Evolutionary conservation across 2,329 filamentous ascomycete genomes (phyloP), one percentile per base, ranked within the genome.

Genomic region (Monosporascus sp.): DNA sequence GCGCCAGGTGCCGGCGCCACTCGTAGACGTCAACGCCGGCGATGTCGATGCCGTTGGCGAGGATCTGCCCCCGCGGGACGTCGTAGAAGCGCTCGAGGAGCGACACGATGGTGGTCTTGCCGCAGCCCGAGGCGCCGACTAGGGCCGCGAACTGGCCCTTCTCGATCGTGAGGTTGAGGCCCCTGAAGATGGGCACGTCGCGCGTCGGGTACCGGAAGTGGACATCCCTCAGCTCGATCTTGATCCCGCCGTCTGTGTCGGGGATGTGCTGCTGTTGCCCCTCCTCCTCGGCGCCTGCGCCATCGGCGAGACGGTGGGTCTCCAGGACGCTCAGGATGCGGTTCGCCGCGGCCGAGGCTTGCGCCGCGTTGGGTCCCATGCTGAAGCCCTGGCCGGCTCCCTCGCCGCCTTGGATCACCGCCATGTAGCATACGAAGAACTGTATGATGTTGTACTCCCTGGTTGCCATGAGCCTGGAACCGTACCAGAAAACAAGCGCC

Each of bases 31-130:
- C 80, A 50, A 90, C 65, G 1, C 75, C 65, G 1, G 72, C 67
- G 44, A 91, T 82, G 60, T 86, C 77, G 49, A 74, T 72, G 5
- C 77, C 82, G 64, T 89, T 84, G 64, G 83, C 80, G 0, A 84
- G 72, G 51, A 94, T 84, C 5, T 74, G 71, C 6, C 90, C 90
- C 11, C 76, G 72, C 17, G 80, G 73, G 0, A 84, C 70, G 41
- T 89, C 82, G 66, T 93, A 93, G 69, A 92, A 91, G 15, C 82
- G 78, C 68, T 87, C 83, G 6, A 87, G 68, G 1, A 87, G 70
- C 50, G 78, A 76, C 37, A 93, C 81, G 44, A 89, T 83, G 17
- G 83, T 89, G 0, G 84, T 87, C 71, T 92, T 89, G 37, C 87
- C 87, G 54, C 84, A 87, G 0, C 86, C 86, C 1, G 83, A 86